phyloP scores from a whole-genome alignment of 768 basidiomycete species.

The Pleurotus eryngii region DNA sequence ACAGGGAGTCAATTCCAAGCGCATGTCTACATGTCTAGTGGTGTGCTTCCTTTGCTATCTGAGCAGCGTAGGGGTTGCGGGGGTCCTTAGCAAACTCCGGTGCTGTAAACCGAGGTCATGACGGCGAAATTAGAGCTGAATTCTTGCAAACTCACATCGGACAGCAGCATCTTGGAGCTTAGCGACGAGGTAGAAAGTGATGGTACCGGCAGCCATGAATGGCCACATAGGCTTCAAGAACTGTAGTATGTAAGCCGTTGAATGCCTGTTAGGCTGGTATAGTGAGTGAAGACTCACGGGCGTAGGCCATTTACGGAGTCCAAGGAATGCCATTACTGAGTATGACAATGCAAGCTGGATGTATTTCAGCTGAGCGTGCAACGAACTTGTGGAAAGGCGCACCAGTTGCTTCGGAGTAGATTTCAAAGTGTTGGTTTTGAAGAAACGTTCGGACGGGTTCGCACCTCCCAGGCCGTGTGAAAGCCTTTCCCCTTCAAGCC shows the following conservation, averaged over 20 bases:
- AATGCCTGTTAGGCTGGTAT: constrained; percentile 9
- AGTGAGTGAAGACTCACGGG: constrained; percentile 47
- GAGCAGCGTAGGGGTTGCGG: constrained; percentile 78
- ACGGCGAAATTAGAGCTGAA: neutral
- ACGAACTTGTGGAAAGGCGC: neutral
- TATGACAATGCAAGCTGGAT: neutral
- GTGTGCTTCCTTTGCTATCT: constrained; percentile 61
- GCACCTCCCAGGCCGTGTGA: constrained; percentile 1
- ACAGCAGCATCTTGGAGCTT: constrained; percentile 69
- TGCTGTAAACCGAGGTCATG: constrained; percentile 34
- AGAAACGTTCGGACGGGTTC: neutral
- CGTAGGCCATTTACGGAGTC: constrained; percentile 79
- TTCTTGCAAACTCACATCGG: constrained; percentile 52
- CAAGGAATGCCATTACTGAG: constrained; percentile 64
- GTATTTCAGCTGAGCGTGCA: neutral
- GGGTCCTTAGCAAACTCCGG: constrained; percentile 70
- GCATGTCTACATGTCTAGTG: constrained; percentile 8
- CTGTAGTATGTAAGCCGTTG: constrained; percentile 31
- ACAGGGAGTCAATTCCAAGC: constrained; percentile 11
- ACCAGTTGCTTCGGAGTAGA: constrained; percentile 3
- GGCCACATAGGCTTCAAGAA: constrained; percentile 76
- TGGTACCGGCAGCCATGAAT: constrained; percentile 62
- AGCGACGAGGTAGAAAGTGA: constrained; percentile 66
- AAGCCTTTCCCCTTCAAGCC: neutral
- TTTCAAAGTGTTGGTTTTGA: neutral